Conservation (phyloP, 768 basidiomycete species). For the Arthromyces matolae region DNA sequence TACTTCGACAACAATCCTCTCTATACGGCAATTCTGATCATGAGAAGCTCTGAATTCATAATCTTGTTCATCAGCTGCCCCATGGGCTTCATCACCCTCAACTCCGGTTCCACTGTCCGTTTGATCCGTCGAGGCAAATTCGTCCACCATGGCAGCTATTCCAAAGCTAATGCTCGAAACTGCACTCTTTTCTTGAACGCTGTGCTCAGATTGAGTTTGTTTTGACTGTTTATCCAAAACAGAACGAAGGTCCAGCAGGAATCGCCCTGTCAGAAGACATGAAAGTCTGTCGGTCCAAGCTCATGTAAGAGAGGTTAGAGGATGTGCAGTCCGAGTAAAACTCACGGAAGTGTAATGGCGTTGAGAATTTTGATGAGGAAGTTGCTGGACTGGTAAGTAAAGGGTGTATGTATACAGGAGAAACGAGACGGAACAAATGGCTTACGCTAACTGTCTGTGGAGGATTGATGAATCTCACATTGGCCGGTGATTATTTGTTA, state of each 20-base stretch:
- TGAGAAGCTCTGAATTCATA: too few relatives aligned
- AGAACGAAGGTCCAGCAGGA: conserved; percentile 12
- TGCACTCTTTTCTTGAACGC: not conserved
- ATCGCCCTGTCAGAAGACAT: conserved; percentile 14
- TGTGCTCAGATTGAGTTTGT: not conserved
- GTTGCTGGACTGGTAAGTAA: not conserved
- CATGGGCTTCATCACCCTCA: too few relatives aligned
- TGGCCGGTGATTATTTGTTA: not conserved
- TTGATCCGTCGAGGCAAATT: too few relatives aligned
- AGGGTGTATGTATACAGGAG: not conserved
- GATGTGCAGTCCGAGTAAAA: too few relatives aligned
- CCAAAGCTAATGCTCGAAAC: conserved; percentile 10
- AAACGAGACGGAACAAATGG: not conserved
- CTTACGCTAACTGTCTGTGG: not conserved
- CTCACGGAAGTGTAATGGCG: conserved; percentile 12
- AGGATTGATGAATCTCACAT: not conserved
- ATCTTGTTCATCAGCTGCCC: too few relatives aligned
- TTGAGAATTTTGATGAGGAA: conserved; percentile 9
- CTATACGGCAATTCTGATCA: too few relatives aligned
- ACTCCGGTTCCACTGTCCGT: too few relatives aligned
- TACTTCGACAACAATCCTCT: too few relatives aligned
- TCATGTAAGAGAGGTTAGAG: too few relatives aligned
- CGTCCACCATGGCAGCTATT: conserved; percentile 2
- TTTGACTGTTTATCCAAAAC: not conserved
- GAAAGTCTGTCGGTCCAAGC: too few relatives aligned